Conservation (phyloP, 371 early-diverging fungal genomes). For the Massospora cicadina region DNA sequence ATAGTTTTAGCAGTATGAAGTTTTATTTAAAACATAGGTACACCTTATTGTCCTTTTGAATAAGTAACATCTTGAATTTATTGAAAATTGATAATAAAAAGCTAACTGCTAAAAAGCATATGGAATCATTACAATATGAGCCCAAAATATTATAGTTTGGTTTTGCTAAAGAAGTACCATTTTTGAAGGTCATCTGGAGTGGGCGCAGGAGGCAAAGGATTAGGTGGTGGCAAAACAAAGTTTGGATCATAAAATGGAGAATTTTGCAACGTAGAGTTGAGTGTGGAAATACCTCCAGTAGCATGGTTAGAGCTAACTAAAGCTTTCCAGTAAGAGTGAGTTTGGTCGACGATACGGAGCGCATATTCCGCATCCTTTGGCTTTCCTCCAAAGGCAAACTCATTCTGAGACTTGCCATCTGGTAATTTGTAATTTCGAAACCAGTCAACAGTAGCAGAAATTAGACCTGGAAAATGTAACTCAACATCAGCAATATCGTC, state of each 20-base stretch:
- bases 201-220: neutral
- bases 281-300: neutral
- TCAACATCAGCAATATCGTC: conserved; percentile 97
- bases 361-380: neutral
- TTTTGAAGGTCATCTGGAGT: neutral
- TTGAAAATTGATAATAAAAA: no score
- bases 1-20: no score
- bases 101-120: no score
- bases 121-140: no score
- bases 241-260: neutral
- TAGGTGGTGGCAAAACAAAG: neutral
- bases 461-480: conserved; percentile 80
- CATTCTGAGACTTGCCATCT: conserved; percentile 96
- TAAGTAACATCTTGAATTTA: no score
- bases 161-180: neutral
- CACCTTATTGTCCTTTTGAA: no score
- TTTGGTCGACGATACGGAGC: conserved; percentile 3
- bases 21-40: no score
- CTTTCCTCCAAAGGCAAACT: conserved; percentile 65
- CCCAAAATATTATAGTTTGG: neutral
- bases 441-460: conserved; percentile 93
- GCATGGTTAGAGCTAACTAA: neutral
- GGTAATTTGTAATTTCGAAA: conserved; percentile 99
- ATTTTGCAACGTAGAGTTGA: conserved; percentile 1
- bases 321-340: neutral